phyloP scores from a whole-genome alignment of 495 filamentous ascomycete genomes.

The Annulohypoxylon nitens region DNA sequence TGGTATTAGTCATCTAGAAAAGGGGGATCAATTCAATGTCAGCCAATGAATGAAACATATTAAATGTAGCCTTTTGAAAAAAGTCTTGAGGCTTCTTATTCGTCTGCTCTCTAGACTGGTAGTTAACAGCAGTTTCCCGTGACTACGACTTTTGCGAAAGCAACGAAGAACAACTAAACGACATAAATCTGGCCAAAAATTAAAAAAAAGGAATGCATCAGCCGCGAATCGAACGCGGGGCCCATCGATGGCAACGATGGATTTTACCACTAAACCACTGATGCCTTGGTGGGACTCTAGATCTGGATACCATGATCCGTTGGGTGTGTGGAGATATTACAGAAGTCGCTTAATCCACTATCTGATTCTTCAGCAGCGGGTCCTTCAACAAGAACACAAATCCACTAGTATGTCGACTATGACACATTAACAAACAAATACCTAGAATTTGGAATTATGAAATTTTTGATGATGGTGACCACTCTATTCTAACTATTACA shows the following conservation, averaged over 20 bases:
- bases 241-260: conserved; percentile 67
- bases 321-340: neutral
- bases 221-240: conserved; percentile 66
- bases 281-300: conserved; percentile 34
- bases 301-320: too few species aligned
- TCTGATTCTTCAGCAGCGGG: too few species aligned
- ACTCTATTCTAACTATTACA: neutral
- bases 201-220: conserved; percentile 50
- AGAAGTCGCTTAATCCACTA: too few species aligned
- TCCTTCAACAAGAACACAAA: too few species aligned
- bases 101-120: too few species aligned
- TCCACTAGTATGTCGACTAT: neutral
- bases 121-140: too few species aligned
- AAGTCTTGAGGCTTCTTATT: too few species aligned
- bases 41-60: too few species aligned
- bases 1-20: neutral
- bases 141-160: neutral
- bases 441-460: neutral
- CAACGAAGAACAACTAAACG: neutral
- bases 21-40: neutral
- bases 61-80: too few species aligned
- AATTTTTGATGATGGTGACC: neutral
- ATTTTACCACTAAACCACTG: conserved; percentile 68
- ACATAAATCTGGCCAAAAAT: neutral
- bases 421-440: neutral